A percentile compares a stretch with the other conserved stretches of the same genome.
Conservation (phyloP, 345 rosid species). For the Eucalyptus lansdowneana region DNA sequence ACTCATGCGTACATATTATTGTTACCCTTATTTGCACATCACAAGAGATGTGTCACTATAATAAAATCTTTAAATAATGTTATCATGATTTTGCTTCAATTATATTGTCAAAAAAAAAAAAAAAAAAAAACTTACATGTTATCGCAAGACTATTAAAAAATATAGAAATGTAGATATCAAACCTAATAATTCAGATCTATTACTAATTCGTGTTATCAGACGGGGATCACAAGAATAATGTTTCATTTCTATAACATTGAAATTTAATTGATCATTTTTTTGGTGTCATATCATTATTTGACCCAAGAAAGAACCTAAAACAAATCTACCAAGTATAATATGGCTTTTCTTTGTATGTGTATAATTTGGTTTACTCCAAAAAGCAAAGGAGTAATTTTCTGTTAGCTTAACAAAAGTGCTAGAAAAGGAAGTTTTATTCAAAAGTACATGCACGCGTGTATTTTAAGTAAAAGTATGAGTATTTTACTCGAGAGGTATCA, state of each 20-base stretch:
- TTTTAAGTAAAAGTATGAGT: not conserved
- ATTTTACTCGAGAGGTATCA: not conserved
- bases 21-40: too few relatives aligned
- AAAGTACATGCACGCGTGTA: not conserved
- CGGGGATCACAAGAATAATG: not conserved
- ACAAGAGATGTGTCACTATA: too few relatives aligned
- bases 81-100: too few relatives aligned
- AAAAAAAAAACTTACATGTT: too few relatives aligned
- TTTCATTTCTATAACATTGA: not conserved
- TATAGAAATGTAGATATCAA: not conserved
- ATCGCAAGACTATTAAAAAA: not conserved
- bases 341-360: not conserved
- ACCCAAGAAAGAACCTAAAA: not conserved
- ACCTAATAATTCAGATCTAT: too few relatives aligned
- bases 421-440: not conserved
- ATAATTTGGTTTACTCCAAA: not conserved
- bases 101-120: too few relatives aligned
- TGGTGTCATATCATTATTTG: not conserved
- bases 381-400: not conserved
- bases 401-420: not conserved
- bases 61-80: too few relatives aligned
- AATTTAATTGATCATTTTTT: not conserved
- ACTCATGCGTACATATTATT: too few relatives aligned
- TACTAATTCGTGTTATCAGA: not conserved
- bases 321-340: not conserved